Evolutionary conservation across 495 filamentous ascomycete genomes (phyloP).

Genomic region (Penicillium fimorum): DNA sequence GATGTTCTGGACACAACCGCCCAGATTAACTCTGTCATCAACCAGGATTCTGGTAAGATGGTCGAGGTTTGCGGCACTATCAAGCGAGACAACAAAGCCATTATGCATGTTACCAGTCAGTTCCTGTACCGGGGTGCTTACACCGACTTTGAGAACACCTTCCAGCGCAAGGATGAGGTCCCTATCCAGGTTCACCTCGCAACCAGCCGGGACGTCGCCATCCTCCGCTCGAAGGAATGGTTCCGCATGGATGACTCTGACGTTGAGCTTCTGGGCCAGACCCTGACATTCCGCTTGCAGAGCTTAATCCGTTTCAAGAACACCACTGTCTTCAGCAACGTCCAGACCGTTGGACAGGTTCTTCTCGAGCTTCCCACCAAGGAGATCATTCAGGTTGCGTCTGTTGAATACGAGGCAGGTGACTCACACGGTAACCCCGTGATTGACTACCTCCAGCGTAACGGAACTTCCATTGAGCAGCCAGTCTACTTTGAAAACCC

Average conservation of each 20-base stretch:
- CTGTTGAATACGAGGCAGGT: constrained; percentile 89
- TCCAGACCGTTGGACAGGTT: constrained; percentile 90
- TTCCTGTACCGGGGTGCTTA: constrained; percentile 95
- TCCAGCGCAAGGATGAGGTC: constrained; percentile 93
- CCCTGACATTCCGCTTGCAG: constrained; percentile 92
- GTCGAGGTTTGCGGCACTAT: constrained; percentile 98
- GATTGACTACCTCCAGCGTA: constrained; percentile 89
- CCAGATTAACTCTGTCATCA: constrained; percentile 95
- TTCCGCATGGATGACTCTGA: constrained; percentile 80
- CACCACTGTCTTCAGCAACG: constrained; percentile 85
- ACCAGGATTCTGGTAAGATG: constrained; percentile 98
- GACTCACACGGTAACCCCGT: constrained; percentile 93
- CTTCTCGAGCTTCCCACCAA: constrained; percentile 94
- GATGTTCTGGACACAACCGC: constrained; percentile 91
- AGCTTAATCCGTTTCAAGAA: constrained; percentile 93
- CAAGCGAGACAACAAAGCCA: constrained; percentile 75
- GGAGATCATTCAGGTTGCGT: constrained; percentile 93
- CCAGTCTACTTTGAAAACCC: constrained; percentile 96
- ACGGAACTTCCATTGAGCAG: constrained; percentile 92
- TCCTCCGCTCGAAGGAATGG: constrained; percentile 95
- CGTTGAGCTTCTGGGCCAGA: constrained; percentile 83
- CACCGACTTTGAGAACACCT: constrained; percentile 93
- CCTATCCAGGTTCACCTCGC: constrained; percentile 90
- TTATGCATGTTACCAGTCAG: constrained; percentile 98
- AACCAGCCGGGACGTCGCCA: constrained; percentile 85